Evolutionary conservation across 495 filamentous ascomycete genomes (phyloP).

Genomic region (Xylaria venustula): DNA sequence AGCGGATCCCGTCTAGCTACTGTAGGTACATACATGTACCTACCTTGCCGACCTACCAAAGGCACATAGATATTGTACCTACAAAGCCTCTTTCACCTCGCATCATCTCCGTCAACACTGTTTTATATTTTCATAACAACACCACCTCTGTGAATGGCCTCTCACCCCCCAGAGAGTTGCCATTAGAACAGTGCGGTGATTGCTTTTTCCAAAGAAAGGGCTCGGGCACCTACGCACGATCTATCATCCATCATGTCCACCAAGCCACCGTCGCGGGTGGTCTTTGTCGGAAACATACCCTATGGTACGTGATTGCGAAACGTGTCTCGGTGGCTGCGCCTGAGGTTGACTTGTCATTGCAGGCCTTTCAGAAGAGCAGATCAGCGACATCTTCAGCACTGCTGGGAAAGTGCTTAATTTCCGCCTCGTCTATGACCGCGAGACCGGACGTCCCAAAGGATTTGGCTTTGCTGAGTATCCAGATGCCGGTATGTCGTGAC

Average conservation of each 20-base stretch:
- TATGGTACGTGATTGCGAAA: constrained; percentile 51
- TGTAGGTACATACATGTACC: too few relatives aligned
- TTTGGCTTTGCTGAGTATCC: constrained; percentile 95
- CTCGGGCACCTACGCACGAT: constrained; percentile 4
- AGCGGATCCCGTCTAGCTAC: too few relatives aligned
- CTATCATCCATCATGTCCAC: constrained; percentile 46
- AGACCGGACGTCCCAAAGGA: constrained; percentile 92
- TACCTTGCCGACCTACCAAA: too few relatives aligned
- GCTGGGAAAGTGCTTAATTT: constrained; percentile 91
- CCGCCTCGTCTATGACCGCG: constrained; percentile 90
- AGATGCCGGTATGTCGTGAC: constrained; percentile 55
- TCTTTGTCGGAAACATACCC: constrained; percentile 86
- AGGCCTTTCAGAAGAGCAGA: constrained; percentile 94
- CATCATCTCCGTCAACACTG: too few relatives aligned
- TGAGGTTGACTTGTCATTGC: constrained; percentile 4
- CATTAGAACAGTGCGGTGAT: not conserved
- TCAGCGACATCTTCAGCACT: constrained; percentile 82
- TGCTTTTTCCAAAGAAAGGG: not conserved
- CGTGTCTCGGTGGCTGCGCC: not conserved
- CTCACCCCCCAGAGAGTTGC: not conserved
- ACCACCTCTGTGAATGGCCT: too few relatives aligned
- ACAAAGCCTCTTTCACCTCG: too few relatives aligned
- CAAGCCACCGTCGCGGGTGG: constrained; percentile 52
- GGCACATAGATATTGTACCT: too few relatives aligned
- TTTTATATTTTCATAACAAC: too few relatives aligned